These are phyloP conservation scores for Dipteronia dyeriana DNA, from an alignment of 345 rosid species.

Conservation along the genomic window DNA sequence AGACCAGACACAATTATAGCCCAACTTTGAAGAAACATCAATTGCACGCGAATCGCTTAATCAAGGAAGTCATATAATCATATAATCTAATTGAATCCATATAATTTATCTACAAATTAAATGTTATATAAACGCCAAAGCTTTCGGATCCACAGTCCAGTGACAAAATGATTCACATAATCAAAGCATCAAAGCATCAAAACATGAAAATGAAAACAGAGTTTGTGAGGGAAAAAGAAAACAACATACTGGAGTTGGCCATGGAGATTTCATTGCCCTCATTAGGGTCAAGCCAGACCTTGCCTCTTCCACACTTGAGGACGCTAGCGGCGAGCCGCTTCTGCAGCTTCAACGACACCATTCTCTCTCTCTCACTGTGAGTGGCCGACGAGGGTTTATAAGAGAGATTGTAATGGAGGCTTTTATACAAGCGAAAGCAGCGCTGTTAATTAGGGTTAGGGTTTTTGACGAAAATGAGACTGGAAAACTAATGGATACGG, in stretches of 20 bases:
- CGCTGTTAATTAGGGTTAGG: conserved; percentile 24
- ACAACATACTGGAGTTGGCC: conserved; percentile 64
- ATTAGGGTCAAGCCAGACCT: conserved; percentile 77
- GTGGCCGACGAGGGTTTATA: conserved; percentile 24
- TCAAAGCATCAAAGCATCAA: neutral
- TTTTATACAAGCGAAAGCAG: neutral
- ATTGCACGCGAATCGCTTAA: too few species aligned
- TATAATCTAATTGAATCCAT: too few species aligned
- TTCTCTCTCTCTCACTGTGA: conserved; percentile 18
- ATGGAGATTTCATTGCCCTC: conserved; percentile 65
- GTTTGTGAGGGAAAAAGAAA: too few species aligned
- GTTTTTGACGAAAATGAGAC: conserved; percentile 14
- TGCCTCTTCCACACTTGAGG: conserved; percentile 63
- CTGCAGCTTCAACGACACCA: conserved; percentile 71
- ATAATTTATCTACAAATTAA: neutral
- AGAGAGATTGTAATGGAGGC: neutral
- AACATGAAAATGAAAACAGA: neutral
- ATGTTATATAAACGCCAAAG: neutral
- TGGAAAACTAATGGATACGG: neutral
- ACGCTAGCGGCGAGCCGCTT: conserved; percentile 78
- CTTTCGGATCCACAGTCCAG: neutral
- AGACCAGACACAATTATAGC: too few species aligned
- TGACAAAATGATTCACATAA: neutral
- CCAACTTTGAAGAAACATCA: too few species aligned
- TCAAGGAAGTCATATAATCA: too few species aligned